Evolutionary conservation across 2,329 filamentous ascomycete genomes (phyloP).

Genomic region (Simplicillium aogashimaense): DNA sequence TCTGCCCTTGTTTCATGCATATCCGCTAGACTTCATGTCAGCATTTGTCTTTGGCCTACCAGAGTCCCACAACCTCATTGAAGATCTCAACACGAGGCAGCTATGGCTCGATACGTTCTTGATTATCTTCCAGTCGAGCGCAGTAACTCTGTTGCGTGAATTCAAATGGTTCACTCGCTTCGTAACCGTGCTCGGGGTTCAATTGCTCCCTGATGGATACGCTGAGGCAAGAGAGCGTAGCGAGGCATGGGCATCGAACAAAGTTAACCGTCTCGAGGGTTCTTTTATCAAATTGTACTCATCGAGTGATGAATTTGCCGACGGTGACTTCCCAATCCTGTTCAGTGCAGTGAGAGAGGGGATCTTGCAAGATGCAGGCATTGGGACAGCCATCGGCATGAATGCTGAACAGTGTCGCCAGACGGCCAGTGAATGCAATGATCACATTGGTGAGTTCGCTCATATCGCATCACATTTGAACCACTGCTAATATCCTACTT

Average conservation of each 20-base stretch:
- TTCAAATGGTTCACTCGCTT: background rate
- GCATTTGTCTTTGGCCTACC: conserved; percentile 1
- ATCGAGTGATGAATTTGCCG: background rate
- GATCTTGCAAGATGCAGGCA: background rate
- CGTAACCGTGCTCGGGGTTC: background rate
- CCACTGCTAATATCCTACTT: no score
- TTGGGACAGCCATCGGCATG: background rate
- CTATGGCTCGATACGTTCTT: background rate
- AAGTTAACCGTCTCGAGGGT: background rate
- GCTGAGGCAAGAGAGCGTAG: background rate
- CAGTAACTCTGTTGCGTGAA: no score
- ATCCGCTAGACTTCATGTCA: background rate
- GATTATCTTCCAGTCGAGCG: background rate
- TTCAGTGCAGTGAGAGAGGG: background rate
- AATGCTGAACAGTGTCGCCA: background rate
- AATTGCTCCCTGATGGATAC: background rate
- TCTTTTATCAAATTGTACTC: background rate
- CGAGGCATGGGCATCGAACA: background rate
- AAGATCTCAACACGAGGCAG: background rate
- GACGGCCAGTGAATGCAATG: background rate
- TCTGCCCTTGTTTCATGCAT: background rate
- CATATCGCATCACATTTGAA: no score
- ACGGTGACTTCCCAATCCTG: background rate
- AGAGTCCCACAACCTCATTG: background rate
- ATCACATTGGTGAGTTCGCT: background rate